Conservation (phyloP, 148 eudicot genomes). For the Cornus florida region DNA sequence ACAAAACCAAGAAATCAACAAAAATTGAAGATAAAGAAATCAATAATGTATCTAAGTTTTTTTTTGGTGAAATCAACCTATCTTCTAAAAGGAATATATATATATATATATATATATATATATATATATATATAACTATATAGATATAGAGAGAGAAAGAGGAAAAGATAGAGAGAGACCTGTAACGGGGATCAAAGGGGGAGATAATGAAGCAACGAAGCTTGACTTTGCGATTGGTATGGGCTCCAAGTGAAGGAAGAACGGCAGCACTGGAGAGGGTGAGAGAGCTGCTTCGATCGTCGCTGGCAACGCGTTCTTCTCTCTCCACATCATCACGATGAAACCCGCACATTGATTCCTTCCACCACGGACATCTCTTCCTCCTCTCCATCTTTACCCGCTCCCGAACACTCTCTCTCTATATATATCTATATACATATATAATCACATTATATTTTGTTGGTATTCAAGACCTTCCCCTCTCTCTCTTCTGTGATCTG, state of each 20-base stretch:
- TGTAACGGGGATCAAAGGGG: constrained; percentile 52
- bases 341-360: background rate
- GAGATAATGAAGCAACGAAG: constrained; percentile 45
- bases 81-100: background rate
- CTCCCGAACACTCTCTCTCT: background rate
- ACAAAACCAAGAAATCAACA: background rate
- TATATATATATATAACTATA: background rate
- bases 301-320: constrained; percentile 19
- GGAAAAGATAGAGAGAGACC: constrained; percentile 32
- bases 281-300: constrained; percentile 43
- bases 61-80: background rate
- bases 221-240: constrained; percentile 33
- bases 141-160: background rate
- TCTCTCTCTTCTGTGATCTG: too few species aligned
- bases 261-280: constrained; percentile 39
- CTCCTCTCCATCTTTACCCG: background rate
- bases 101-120: background rate
- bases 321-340: constrained; percentile 13
- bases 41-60: background rate
- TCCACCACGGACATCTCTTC: background rate
- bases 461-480: too few species aligned
- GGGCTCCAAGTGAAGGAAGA: constrained; percentile 79
- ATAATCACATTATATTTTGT: too few species aligned
- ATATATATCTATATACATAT: too few species aligned
- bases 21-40: background rate